These are phyloP conservation scores for Chaetomidium leptoderma DNA, from an alignment of 495 filamentous ascomycete species.

Conservation along the genomic window DNA sequence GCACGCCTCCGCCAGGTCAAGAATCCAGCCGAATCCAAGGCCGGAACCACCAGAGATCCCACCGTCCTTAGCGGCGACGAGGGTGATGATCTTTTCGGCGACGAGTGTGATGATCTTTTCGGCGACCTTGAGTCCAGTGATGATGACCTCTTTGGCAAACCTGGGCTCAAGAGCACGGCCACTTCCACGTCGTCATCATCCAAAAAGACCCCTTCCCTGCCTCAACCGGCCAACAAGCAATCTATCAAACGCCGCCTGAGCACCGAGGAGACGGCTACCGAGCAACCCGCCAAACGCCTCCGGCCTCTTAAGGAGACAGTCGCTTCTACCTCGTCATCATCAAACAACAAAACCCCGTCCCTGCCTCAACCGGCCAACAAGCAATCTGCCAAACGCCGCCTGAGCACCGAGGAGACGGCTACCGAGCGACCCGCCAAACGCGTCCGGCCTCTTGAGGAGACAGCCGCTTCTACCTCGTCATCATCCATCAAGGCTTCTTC, in stretches of 20 bases:
- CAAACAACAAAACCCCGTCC: not conserved
- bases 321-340: not conserved
- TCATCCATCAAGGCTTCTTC: not conserved
- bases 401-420: not conserved
- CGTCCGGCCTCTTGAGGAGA: not conserved
- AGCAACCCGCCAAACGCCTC: not conserved
- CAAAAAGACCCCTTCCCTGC: not conserved
- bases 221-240: not conserved
- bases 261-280: not conserved
- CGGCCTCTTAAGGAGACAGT: not conserved
- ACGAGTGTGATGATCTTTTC: slow-evolving; percentile 9
- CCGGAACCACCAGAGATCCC: slow-evolving; percentile 10
- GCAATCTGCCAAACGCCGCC: not conserved
- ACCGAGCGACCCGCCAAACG: not conserved
- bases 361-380: not conserved
- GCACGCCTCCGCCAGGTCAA: slow-evolving; percentile 31
- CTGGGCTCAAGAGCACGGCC: not conserved
- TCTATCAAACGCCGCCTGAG: not conserved
- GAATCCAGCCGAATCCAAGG: slow-evolving; percentile 1
- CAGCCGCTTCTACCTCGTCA: not conserved
- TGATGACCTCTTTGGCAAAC: not conserved
- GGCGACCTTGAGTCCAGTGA: not conserved
- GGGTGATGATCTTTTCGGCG: slow-evolving; percentile 7
- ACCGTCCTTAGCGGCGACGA: slow-evolving; percentile 26
- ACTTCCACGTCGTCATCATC: not conserved